These are phyloP conservation scores for Naganishia onofrii DNA, from an alignment of 768 basidiomycete genomes.

Conservation along the genomic window DNA sequence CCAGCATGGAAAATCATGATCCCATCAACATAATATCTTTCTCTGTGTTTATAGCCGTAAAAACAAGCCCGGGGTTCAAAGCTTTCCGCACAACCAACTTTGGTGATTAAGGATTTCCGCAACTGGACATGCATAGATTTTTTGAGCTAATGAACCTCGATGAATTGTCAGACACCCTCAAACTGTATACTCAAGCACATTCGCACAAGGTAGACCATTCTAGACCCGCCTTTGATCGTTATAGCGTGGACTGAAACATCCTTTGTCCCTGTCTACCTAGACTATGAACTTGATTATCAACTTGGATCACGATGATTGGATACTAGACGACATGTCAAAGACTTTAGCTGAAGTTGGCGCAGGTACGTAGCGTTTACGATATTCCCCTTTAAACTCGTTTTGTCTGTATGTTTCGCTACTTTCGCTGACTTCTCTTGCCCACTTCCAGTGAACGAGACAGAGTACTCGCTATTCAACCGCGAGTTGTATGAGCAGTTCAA, in stretches of 20 bases:
- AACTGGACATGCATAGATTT: not conserved
- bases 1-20: no score
- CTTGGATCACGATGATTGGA: constrained; percentile 86
- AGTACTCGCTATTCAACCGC: constrained; percentile 85
- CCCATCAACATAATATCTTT: not conserved
- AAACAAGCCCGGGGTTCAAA: constrained; percentile 77
- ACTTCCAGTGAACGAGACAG: constrained; percentile 85
- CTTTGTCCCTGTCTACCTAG: constrained; percentile 54
- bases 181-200: constrained; percentile 90
- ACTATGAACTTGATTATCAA: constrained; percentile 98
- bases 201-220: constrained; percentile 71
- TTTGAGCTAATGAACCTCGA: not conserved
- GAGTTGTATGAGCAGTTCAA: constrained; percentile 77
- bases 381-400: not conserved
- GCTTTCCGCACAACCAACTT: constrained; percentile 72
- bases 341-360: constrained; percentile 70
- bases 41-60: constrained; percentile 59
- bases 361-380: constrained; percentile 58
- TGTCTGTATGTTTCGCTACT: not conserved
- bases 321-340: constrained; percentile 66
- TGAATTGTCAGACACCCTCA: constrained; percentile 71
- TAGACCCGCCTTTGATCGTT: not conserved
- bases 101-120: constrained; percentile 57
- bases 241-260: not conserved
- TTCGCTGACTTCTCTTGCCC: not conserved